Percentiles rank a stretch among this genome's conserved stretches.
These are phyloP conservation scores for Pseudocercospora fuligena DNA, from an alignment of 2,329 filamentous ascomycete species.

Conservation along the genomic window DNA sequence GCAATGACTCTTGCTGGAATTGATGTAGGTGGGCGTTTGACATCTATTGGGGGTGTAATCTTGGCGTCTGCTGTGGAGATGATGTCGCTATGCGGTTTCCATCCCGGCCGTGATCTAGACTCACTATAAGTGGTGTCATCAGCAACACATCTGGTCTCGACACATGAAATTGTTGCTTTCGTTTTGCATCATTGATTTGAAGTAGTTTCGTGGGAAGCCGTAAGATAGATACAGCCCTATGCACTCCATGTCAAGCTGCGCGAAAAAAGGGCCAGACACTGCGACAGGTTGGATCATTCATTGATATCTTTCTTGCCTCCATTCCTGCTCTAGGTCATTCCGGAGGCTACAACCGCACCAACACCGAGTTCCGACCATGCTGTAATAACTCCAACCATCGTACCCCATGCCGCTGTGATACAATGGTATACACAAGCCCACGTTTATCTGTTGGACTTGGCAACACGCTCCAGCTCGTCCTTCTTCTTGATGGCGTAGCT, in stretches of 20 bases:
- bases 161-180: neutral
- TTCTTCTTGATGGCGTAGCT: slow-evolving; percentile 99
- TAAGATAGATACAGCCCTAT: slow-evolving; percentile 20
- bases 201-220: slow-evolving; percentile 25
- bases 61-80: no score
- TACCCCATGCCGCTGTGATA: neutral
- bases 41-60: no score
- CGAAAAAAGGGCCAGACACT: slow-evolving; percentile 16
- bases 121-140: no score
- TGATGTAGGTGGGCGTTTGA: no score
- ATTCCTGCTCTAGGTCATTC: slow-evolving; percentile 17
- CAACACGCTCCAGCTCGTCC: slow-evolving; percentile 99
- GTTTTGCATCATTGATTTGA: slow-evolving; percentile 18
- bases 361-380: slow-evolving; percentile 31
- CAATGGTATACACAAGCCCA: slow-evolving; percentile 5
- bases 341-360: slow-evolving; percentile 20
- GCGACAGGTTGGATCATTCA: slow-evolving; percentile 15
- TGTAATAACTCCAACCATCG: slow-evolving; percentile 19
- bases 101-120: no score
- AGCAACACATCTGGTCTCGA: neutral
- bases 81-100: no score
- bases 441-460: slow-evolving; percentile 99
- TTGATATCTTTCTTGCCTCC: slow-evolving; percentile 14
- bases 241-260: slow-evolving; percentile 23
- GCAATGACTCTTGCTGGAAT: no score